Conservation (phyloP, 768 basidiomycete genomes). For the Cyclocybe aegerita region DNA sequence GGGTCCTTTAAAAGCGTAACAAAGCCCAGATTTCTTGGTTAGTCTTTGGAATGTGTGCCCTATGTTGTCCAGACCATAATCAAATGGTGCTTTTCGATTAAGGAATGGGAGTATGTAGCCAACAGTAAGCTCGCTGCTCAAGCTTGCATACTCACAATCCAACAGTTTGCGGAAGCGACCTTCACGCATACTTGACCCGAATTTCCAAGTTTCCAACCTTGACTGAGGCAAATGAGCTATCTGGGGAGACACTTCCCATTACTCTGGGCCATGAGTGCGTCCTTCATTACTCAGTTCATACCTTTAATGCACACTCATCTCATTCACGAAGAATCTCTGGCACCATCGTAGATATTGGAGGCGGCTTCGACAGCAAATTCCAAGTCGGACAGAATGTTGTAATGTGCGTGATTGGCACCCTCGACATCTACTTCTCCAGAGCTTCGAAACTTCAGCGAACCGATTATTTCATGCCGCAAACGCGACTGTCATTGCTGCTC, state of each 20-base stretch:
- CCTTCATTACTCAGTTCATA: neutral
- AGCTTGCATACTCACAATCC: neutral
- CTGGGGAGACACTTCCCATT: conserved; percentile 38
- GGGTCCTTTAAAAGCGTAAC: neutral
- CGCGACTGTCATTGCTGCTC: conserved; percentile 32
- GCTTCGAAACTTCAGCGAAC: conserved; percentile 29
- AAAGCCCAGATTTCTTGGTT: conserved; percentile 26
- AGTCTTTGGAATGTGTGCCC: neutral
- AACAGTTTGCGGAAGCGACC: conserved; percentile 45
- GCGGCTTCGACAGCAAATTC: conserved; percentile 32
- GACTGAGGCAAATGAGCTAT: conserved; percentile 32
- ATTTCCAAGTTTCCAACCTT: conserved; percentile 28
- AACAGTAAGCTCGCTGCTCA: neutral
- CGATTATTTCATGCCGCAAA: conserved; percentile 39
- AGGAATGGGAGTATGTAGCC: conserved; percentile 32
- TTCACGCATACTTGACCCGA: conserved; percentile 38
- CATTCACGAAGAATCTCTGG: conserved; percentile 28
- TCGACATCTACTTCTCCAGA: neutral
- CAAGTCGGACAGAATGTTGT: conserved; percentile 32
- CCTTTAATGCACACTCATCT: neutral
- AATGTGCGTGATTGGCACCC: conserved; percentile 20
- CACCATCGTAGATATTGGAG: conserved; percentile 32
- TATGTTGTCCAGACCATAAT: neutral
- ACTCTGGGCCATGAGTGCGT: conserved; percentile 47
- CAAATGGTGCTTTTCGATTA: neutral